Evolutionary conservation across 2,329 filamentous ascomycete species (phyloP), one percentile per base, ranked within the genome.

Genomic region (Ophiocordyceps camponoti-leonardi): DNA sequence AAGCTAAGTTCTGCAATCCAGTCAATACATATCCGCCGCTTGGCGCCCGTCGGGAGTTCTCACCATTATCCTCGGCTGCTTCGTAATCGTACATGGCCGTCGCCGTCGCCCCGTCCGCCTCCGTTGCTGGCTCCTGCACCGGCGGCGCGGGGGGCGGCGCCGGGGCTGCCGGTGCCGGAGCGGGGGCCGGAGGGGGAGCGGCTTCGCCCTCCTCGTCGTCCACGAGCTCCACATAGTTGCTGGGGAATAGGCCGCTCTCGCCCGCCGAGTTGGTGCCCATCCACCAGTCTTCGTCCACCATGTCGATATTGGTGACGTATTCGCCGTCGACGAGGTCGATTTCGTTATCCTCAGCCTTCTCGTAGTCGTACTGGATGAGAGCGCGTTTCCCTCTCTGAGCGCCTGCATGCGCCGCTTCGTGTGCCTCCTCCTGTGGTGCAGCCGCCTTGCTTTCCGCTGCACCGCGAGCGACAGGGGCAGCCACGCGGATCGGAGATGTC

Each of bases 281-380:
- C 92, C 92, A 98, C 92, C 92, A 98, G 60, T 98, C 90, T 44
- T 93, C 83, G 54, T 96, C 92, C 2, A 98, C 86, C 84, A 93
- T 93, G 50, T 96, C 86, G 56, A 98, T 94, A 59, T 94, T 82
- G 22, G 76, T 87, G 35, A 98, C 82, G 51, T 81, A 77, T 56
- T 95, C 85, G 50, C 88, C 88, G 64, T 98, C 92, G 23, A 76
- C 72, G 18, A 98, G 73, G 52, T 94, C 87, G 47, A 98, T 77
- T 65, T 98, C 92, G 57, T 98, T 98, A 53, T 94, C 88, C 62
- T 98, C 92, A 1, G 87, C 87, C 66, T 93, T 95, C 56, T 95
- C 90, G 58, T 98, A 98, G 60, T 98, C 92, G 60, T 92, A 98
- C 56, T 92, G 81, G 33, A 92, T 77, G 47, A 93, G 57, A 1